Evolutionary conservation across 1,284 basidiomycete genomes (phyloP), one percentile per base, ranked within the genome.

Genomic region (Entoloma clypeatum): DNA sequence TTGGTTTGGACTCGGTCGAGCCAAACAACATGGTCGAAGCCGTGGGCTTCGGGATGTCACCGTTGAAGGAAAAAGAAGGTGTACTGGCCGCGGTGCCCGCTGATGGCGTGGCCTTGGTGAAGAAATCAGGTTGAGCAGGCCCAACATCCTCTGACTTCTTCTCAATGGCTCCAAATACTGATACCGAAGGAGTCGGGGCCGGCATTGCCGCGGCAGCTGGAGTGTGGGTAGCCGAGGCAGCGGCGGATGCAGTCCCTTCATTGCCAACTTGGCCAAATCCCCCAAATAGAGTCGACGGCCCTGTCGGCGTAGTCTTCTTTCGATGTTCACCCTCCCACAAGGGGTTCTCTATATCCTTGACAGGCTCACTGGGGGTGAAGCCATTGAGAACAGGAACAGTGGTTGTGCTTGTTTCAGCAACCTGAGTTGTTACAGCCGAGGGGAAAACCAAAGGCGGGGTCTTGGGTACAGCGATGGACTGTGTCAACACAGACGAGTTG

Each of bases 261-360:
- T 29, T 39, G 5, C 14, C 5, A 22, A 28, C 22, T 3, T 7
- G 14, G 19, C 27, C 18, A 11, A 41, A 42, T 11, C 21, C 40
- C 17, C 26, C 24, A 30, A 28, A 38, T 7, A 30, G 30, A 4
- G 31, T 21, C 14, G 27, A 37, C 10, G 25, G 7, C n/a, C 18
- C 29, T 23, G 36, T 11, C 17, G 29, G 23, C 3, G 21, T 21
- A 50, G 45, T 24, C 23, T 39, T 39, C 39, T 59, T 53, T 14
- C 54, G 47, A 38, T 52, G 59, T 5, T 62, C 61, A 21, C 62
- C 63, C 22, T 65, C 56, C 66, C 62, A 68, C 24, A 69, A 52
- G 1, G 65, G 66, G 47, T 68, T 69, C 21, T 64, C 62, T 4
- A 43, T 38, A 44, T 65, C 61, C 22, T 61, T 59, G 4, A 58